Base-by-base conservation (phyloP, 306 rosid genomes). In the Arachis hypogaea region DNA sequence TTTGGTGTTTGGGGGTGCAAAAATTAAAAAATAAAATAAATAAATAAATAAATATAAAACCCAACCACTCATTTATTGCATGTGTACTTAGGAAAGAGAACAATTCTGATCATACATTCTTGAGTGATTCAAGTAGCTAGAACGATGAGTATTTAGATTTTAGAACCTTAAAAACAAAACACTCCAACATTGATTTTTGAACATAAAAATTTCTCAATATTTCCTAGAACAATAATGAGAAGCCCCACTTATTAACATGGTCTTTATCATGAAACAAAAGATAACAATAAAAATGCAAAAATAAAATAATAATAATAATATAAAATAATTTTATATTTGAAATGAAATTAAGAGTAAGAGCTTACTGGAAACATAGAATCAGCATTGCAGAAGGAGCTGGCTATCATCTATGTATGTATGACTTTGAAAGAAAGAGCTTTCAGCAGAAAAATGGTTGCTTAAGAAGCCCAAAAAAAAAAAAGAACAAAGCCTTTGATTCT, bases 321-420 rank as follows among this genome's bases (percentile, higher is more conserved):
- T 73, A 43, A 45, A 29, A 50, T 33, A 33, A 33, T 4, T 38
- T 8, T 30, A 57, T 49, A 59, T 22, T 9, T 58, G 49, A 64
- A 9, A 22, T 44, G 22, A 28, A 28, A 64, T n/a, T 18, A 65
- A 6, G n/a, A 61, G 8, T 1, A 18, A 66, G 62, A 83, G 80
- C 89, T 86, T 82, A 91, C 97, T 74, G 88, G 79, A 78, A 86
- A 88, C 84, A 80, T 81, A 67, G 97, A 71, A 84, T 84, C 92
- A 74, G 88, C 94, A 88, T 86, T 91, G 89, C 90, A 86, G 80
- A 85, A 77, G 73, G 92, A 76, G 86, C 94, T 86, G 44, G 79
- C 94, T 77, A 84, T 85, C 90, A 85, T 91, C 71, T 77, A 67
- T 50, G 38, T 33, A 33, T 33, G 0, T 46, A 50, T 73, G 52